Percentiles rank a stretch among this genome's conserved stretches.
These are phyloP conservation scores for Ilyonectria destructans DNA, from an alignment of 2,329 filamentous ascomycete species.

Conservation along the genomic window DNA sequence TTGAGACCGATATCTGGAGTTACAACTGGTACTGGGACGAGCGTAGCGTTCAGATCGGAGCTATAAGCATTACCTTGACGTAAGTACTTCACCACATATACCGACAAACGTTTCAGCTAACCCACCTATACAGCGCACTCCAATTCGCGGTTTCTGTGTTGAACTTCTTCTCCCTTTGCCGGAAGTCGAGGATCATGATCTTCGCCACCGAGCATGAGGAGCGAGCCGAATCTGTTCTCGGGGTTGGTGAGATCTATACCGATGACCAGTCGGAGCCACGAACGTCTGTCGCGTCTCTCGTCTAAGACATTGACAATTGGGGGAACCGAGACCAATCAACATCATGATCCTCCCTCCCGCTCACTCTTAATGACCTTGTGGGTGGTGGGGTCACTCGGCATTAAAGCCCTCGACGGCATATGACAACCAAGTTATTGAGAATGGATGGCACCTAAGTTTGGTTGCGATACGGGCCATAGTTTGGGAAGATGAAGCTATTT, in stretches of 20 bases:
- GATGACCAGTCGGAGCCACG: conserved; percentile 43
- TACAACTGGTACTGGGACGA: not conserved
- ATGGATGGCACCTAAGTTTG: not conserved
- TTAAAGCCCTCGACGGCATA: not conserved
- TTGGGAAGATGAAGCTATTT: conserved; percentile 1
- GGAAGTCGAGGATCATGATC: conserved; percentile 38
- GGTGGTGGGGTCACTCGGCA: not conserved
- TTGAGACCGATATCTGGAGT: conserved; percentile 20
- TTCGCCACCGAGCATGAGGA: conserved; percentile 40
- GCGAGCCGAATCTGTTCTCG: conserved; percentile 22
- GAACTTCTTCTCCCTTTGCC: conserved; percentile 39
- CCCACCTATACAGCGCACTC: conserved; percentile 30
- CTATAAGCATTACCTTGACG: conserved; percentile 39
- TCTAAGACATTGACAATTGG: conserved; percentile 11
- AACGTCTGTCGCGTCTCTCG: conserved; percentile 38
- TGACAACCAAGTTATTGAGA: not conserved
- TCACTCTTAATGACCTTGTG: not conserved
- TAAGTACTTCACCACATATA: conserved; percentile 27
- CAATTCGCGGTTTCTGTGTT: conserved; percentile 36
- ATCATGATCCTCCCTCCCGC: not conserved
- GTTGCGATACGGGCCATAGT: not conserved
- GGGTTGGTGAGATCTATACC: conserved; percentile 35
- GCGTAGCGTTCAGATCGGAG: conserved; percentile 2
- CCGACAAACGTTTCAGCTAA: not conserved
- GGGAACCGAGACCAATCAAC: conserved; percentile 1